Conservation (phyloP, 2,329 filamentous ascomycete species). For the Fusarium humuli region DNA sequence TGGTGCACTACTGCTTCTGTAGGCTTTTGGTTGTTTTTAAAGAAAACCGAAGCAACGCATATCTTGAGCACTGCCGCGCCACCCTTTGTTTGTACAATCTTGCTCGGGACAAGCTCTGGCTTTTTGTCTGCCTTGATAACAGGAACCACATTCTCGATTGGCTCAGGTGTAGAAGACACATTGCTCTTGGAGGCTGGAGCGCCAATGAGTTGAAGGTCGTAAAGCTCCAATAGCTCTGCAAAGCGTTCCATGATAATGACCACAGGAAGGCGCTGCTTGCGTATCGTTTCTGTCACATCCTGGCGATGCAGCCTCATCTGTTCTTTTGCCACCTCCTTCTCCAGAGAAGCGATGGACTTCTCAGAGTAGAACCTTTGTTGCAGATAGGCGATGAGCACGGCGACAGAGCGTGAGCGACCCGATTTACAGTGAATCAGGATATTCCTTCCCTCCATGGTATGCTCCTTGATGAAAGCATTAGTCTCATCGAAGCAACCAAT, state of each 20-base stretch:
- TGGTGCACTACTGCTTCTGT: not conserved
- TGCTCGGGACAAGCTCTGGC: not conserved
- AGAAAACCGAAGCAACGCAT: accelerated
- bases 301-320: accelerated
- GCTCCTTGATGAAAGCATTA: accelerated
- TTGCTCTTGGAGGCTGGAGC: not conserved
- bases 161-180: not conserved
- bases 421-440: not conserved
- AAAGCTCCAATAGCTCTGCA: not conserved
- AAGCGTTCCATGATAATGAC: not conserved
- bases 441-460: not conserved
- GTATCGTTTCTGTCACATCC: not conserved
- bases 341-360: not conserved
- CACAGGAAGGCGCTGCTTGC: not conserved
- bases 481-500: not conserved
- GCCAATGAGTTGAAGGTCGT: not conserved
- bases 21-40: not conserved
- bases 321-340: accelerated
- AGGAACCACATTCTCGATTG: not conserved
- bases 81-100: not conserved
- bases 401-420: not conserved
- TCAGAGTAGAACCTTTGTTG: not conserved
- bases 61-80: not conserved
- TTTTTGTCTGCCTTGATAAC: accelerated
- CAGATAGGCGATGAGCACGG: not conserved